A percentile compares a stretch with the other conserved stretches of the same genome.
Conservation (phyloP, 257 asterid genomes). For the Mitragyna speciosa region DNA sequence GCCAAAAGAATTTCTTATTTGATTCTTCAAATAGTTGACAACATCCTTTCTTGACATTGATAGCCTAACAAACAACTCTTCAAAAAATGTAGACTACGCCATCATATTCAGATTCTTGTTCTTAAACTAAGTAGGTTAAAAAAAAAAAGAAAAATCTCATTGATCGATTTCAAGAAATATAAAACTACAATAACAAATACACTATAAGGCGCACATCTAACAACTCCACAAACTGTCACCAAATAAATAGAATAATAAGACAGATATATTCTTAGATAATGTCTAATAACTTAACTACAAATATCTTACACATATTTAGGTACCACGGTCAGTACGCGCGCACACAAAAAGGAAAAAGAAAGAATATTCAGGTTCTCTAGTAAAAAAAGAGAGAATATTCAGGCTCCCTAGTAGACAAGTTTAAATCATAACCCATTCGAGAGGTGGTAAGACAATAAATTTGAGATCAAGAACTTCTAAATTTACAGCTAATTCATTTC, state of each 20-base stretch:
- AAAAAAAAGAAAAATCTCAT: no score
- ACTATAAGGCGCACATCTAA: no score
- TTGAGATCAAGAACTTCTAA: neutral
- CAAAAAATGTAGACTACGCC: neutral
- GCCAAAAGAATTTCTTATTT: neutral
- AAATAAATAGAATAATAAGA: neutral
- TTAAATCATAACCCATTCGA: neutral
- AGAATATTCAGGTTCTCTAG: no score
- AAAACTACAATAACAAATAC: neutral
- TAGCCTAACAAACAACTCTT: neutral
- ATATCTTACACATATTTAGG: neutral
- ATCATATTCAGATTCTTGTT: neutral
- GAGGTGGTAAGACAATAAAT: neutral
- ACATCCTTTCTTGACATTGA: no score
- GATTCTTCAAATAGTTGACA: no score
- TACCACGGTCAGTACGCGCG: neutral
- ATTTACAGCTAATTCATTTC: neutral
- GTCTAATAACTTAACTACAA: no score
- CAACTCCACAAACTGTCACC: neutral
- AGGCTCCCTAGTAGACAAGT: neutral
- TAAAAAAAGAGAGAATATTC: neutral
- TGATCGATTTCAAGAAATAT: neutral
- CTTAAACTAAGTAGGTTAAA: neutral
- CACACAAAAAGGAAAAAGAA: neutral
- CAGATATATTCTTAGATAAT: no score